Evolutionary conservation across 176 grass and related monocot species (phyloP).

Genomic region (Thinopyrum elongatum): DNA sequence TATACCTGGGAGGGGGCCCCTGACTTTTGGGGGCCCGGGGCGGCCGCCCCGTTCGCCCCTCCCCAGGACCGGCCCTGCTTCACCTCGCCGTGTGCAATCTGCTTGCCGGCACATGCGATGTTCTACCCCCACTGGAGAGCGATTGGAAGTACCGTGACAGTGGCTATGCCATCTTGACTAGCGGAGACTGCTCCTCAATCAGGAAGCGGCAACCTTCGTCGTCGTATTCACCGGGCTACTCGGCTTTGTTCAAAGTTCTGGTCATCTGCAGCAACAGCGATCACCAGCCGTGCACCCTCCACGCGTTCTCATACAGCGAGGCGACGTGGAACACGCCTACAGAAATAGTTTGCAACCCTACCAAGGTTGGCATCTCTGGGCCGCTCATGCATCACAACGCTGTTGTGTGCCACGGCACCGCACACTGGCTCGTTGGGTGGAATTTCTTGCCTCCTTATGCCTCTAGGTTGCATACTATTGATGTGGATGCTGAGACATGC

Average conservation of each 20-base stretch:
- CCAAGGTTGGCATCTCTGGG: neutral
- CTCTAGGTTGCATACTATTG: too few species aligned
- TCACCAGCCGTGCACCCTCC: neutral
- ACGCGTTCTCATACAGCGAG: neutral
- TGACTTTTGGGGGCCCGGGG: too few species aligned
- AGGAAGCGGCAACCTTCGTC: neutral
- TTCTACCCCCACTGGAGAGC: neutral
- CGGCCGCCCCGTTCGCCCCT: too few species aligned
- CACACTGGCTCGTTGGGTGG: neutral
- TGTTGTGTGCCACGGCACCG: neutral
- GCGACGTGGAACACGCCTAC: neutral
- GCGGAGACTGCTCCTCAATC: neutral
- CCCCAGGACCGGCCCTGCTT: too few species aligned
- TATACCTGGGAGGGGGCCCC: too few species aligned
- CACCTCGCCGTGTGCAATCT: neutral
- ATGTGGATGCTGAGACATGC: too few species aligned
- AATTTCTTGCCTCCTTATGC: too few species aligned
- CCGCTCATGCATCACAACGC: neutral
- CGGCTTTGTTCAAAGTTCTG: neutral
- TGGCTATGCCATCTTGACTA: neutral
- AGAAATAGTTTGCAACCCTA: too few species aligned
- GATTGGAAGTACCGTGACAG: neutral
- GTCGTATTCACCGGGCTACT: neutral
- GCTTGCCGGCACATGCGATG: neutral
- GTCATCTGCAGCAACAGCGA: neutral